A percentile compares a stretch with the other conserved stretches of the same genome.
Evolutionary conservation across 1,284 basidiomycete species (phyloP).

Genomic region (Rhodotorula sp.): DNA sequence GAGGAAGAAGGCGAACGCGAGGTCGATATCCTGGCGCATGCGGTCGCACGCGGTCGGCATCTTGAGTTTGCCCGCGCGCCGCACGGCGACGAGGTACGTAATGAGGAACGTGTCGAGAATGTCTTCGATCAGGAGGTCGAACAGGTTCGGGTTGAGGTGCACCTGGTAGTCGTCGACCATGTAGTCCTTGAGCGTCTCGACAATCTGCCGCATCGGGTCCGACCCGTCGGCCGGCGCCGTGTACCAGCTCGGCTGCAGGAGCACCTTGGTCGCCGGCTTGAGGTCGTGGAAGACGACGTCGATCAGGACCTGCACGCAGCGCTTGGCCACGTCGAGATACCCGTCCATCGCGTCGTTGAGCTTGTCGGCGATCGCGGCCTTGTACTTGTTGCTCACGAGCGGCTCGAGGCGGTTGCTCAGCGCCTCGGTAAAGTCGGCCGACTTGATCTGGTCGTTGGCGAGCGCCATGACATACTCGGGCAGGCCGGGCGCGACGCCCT

Average conservation of each 20-base stretch:
- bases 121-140: slow-evolving; percentile 91
- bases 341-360: slow-evolving; percentile 97
- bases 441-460: slow-evolving; percentile 98
- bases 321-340: slow-evolving; percentile 95
- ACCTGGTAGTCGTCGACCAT: slow-evolving; percentile 80
- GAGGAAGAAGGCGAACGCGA: slow-evolving; percentile 77
- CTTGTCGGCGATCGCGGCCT: slow-evolving; percentile 74
- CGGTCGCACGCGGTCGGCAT: slow-evolving; percentile 81
- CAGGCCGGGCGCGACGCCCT: slow-evolving; percentile 76
- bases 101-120: slow-evolving; percentile 89
- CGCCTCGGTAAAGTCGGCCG: slow-evolving; percentile 88
- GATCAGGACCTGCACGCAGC: slow-evolving; percentile 90
- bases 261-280: slow-evolving; percentile 78
- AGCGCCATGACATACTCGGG: slow-evolving; percentile 96
- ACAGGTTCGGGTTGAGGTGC: slow-evolving; percentile 85
- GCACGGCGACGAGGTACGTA: slow-evolving; percentile 83
- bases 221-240: slow-evolving; percentile 47
- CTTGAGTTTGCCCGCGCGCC: slow-evolving; percentile 78
- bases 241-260: slow-evolving; percentile 86
- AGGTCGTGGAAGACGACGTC: slow-evolving; percentile 95
- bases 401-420: slow-evolving; percentile 83
- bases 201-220: slow-evolving; percentile 77
- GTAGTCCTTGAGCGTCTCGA: slow-evolving; percentile 96
- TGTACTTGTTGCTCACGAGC: slow-evolving; percentile 91
- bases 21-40: slow-evolving; percentile 77